Base-by-base conservation (phyloP, 78 protist species). In the Dictyostelium intermedium region DNA sequence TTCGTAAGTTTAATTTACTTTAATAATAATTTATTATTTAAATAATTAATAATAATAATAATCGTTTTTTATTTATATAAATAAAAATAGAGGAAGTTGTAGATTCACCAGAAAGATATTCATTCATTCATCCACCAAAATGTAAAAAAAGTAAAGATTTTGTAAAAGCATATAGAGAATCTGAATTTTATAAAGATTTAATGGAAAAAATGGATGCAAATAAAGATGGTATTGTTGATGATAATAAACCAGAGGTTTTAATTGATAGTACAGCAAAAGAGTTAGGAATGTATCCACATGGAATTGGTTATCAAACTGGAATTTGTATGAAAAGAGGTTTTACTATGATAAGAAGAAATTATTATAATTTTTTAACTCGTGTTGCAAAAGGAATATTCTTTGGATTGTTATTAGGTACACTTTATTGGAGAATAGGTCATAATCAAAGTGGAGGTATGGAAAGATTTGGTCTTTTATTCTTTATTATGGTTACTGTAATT, bases 61-160 rank as follows among this genome's bases (percentile, higher is more conserved):
- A 83, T 70, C 45, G 1, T 11, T 70, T 10, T 6, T n/a, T 35
- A 34, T 41, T 73, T 73, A 18, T 16, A 9, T 27, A 45, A 85
- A 35, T 20, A 39, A 2, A 32, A 45, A 86, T 39, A 86, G 92
- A 89, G 82, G 93, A 89, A 47, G 78, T 89, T 79, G 93, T 89
- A 45, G 93, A 89, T 89, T 35, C 69, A 10, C 86, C 93, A 25
- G 93, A 39, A 39, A 79, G 93, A 80, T 89, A 89, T 89, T 89
- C 93, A 41, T 32, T 13, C 34, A 35, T 70, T n/a, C 79, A 69
- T 35, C 93, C 93, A 53, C 93, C 93, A 69, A 78, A 69, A 80
- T 80, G 81, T 34, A 30, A 45, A 47, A 80, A 72, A 0, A 23
- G 82, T 39, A 78, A 74, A 61, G 93, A 89, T 69, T 89, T 89